These are phyloP conservation scores for Nitzschia palea DNA, from an alignment of 108 stramenopile species.

Conservation along the genomic window DNA sequence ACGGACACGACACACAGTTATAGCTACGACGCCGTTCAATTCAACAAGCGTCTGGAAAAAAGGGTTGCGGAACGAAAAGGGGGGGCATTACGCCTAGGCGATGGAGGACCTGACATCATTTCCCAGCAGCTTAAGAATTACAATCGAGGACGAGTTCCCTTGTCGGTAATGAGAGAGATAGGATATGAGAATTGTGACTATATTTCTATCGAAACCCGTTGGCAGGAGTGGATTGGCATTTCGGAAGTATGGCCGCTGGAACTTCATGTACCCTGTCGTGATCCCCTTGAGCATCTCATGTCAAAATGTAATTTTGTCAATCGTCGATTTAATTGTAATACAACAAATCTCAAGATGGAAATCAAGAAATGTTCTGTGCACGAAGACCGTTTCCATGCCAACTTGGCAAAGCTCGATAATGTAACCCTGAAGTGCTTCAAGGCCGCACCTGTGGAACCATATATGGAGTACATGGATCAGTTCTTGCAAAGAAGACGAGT, in stretches of 20 bases:
- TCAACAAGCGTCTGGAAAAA: background rate
- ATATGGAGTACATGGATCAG: background rate
- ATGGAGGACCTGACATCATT: background rate
- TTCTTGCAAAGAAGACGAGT: background rate
- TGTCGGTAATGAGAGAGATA: slow-evolving; percentile 17
- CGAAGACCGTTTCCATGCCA: background rate
- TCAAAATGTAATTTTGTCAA: slow-evolving; percentile 31
- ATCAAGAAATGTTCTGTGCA: background rate
- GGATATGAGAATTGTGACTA: slow-evolving; percentile 47
- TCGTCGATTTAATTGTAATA: slow-evolving; percentile 9
- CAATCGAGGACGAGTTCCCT: slow-evolving; percentile 22
- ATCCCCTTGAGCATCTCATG: slow-evolving; percentile 42
- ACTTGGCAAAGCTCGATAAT: background rate
- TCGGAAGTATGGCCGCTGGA: slow-evolving; percentile 14
- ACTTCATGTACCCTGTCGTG: slow-evolving; percentile 48
- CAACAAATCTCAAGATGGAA: background rate
- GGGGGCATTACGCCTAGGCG: too few species aligned
- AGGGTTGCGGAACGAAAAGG: background rate
- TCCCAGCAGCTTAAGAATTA: background rate
- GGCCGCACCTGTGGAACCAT: background rate
- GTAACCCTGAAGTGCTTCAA: background rate
- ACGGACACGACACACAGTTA: too few species aligned
- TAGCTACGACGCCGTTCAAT: background rate
- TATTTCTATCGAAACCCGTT: slow-evolving; percentile 19
- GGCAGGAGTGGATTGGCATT: background rate